Conservation (phyloP, 192 early-diverging fungal species). For the Pilaira anomala region DNA sequence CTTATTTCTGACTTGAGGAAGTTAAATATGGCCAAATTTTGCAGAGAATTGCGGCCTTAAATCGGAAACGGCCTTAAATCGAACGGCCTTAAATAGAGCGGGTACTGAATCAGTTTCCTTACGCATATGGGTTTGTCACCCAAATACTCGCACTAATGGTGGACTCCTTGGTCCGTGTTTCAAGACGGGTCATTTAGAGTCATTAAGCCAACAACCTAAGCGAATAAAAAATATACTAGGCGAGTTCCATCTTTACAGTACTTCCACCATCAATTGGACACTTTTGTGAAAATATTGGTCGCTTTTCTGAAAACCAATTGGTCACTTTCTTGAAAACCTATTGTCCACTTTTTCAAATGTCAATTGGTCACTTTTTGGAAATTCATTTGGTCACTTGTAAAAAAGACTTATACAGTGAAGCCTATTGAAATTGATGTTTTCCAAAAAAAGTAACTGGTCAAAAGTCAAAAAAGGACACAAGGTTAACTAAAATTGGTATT, state of each 20-base stretch:
- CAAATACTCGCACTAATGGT: slow-evolving; percentile 75
- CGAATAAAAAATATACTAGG: neutral
- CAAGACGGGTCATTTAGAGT: slow-evolving; percentile 72
- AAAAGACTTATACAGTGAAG: neutral
- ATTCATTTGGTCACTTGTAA: neutral
- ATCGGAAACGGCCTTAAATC: too few relatives aligned
- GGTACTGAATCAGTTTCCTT: slow-evolving; percentile 66
- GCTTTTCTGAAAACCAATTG: too few relatives aligned
- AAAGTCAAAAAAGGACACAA: neutral
- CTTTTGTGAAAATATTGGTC: too few relatives aligned
- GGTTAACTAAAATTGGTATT: slow-evolving; percentile 3
- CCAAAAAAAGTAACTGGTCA: neutral
- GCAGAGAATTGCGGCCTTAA: too few relatives aligned
- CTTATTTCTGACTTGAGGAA: too few relatives aligned
- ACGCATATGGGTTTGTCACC: slow-evolving; percentile 52
- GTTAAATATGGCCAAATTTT: too few relatives aligned
- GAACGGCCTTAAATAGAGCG: too few relatives aligned
- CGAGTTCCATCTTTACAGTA: slow-evolving; percentile 49
- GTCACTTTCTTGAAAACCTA: too few relatives aligned
- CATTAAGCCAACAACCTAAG: slow-evolving; percentile 62
- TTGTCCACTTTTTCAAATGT: too few relatives aligned
- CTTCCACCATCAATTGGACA: too few relatives aligned
- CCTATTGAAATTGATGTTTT: neutral
- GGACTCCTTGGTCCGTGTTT: slow-evolving; percentile 85
- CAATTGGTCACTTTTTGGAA: too few relatives aligned